Conservation (phyloP, 2,329 filamentous ascomycete species). For the Aspergillus pseudoterreus region DNA sequence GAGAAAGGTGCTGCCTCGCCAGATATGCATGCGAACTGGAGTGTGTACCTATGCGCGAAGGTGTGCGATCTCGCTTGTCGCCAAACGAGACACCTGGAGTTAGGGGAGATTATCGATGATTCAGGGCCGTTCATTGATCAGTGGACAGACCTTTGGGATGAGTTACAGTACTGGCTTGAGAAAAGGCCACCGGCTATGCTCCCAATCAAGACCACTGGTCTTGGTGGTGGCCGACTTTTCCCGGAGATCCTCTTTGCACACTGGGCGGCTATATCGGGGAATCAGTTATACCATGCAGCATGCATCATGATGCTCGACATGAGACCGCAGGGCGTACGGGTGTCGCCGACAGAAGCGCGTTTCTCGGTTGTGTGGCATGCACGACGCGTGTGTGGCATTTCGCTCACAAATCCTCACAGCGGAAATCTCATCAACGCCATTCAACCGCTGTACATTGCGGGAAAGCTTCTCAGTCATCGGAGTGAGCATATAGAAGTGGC, state of each 20-base stretch:
- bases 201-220: slow-evolving; percentile 43
- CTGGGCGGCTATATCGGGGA: slow-evolving; percentile 53
- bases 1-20: slow-evolving; percentile 24
- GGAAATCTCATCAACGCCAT: slow-evolving; percentile 56
- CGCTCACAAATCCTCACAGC: slow-evolving; percentile 51
- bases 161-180: slow-evolving; percentile 47
- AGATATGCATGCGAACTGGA: slow-evolving; percentile 57
- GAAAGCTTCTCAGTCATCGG: slow-evolving; percentile 50
- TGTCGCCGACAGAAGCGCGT: slow-evolving; percentile 14
- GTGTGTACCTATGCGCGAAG: slow-evolving; percentile 54
- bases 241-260: slow-evolving; percentile 52
- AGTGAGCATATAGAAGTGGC: slow-evolving; percentile 37
- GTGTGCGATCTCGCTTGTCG: slow-evolving; percentile 49
- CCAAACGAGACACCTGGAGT: slow-evolving; percentile 45
- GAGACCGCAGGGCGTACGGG: slow-evolving; percentile 31
- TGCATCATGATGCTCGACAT: slow-evolving; percentile 49
- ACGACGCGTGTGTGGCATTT: slow-evolving; percentile 53
- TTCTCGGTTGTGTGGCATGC: slow-evolving; percentile 53
- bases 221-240: slow-evolving; percentile 38
- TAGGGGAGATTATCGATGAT: slow-evolving; percentile 44
- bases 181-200: slow-evolving; percentile 45
- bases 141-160: slow-evolving; percentile 49
- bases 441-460: slow-evolving; percentile 55
- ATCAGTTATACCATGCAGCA: slow-evolving; percentile 54
- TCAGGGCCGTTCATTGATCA: slow-evolving; percentile 37